phyloP scores from a whole-genome alignment of 805 yeast genomes.

The Maudiozyma serrabonitensis region DNA sequence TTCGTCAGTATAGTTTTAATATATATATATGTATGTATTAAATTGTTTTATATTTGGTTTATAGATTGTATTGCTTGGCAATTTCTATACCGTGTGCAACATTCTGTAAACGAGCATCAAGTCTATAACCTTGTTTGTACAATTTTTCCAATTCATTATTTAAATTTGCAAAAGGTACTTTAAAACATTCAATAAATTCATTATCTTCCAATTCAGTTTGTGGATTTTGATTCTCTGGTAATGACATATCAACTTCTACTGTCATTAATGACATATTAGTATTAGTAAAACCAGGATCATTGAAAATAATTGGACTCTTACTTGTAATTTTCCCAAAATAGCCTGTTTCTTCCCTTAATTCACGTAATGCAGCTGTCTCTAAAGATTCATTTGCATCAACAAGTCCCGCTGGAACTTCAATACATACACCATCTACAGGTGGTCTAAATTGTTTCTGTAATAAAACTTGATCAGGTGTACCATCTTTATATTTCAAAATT shows the following conservation, averaged over 20 bases:
- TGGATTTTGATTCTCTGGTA: slow-evolving; percentile 60
- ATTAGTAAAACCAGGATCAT: slow-evolving; percentile 86
- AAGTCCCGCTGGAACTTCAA: slow-evolving; percentile 93
- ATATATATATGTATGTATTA: not conserved
- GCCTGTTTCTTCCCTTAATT: slow-evolving; percentile 87
- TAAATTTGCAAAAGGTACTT: slow-evolving; percentile 52
- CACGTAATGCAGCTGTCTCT: slow-evolving; percentile 77
- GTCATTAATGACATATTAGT: slow-evolving; percentile 76
- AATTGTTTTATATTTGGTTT: not conserved
- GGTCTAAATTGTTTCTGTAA: slow-evolving; percentile 90
- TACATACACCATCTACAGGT: slow-evolving; percentile 78
- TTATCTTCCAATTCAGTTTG: slow-evolving; percentile 72
- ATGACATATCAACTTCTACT: slow-evolving; percentile 62
- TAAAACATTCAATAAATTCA: slow-evolving; percentile 86
- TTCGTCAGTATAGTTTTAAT: slow-evolving; percentile 32
- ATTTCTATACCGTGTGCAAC: slow-evolving; percentile 71
- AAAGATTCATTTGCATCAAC: slow-evolving; percentile 75
- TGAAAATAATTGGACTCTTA: slow-evolving; percentile 43
- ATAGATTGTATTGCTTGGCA: slow-evolving; percentile 30
- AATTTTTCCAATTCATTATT: slow-evolving; percentile 45
- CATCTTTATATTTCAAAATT: slow-evolving; percentile 41
- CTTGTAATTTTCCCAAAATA: slow-evolving; percentile 57
- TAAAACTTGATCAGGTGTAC: slow-evolving; percentile 43
- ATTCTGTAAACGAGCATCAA: slow-evolving; percentile 84
- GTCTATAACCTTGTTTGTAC: slow-evolving; percentile 54